A percentile compares a stretch with the other conserved stretches of the same genome.
Conservation (phyloP, 2,329 filamentous ascomycete genomes). For the Sarocladium oryzae region DNA sequence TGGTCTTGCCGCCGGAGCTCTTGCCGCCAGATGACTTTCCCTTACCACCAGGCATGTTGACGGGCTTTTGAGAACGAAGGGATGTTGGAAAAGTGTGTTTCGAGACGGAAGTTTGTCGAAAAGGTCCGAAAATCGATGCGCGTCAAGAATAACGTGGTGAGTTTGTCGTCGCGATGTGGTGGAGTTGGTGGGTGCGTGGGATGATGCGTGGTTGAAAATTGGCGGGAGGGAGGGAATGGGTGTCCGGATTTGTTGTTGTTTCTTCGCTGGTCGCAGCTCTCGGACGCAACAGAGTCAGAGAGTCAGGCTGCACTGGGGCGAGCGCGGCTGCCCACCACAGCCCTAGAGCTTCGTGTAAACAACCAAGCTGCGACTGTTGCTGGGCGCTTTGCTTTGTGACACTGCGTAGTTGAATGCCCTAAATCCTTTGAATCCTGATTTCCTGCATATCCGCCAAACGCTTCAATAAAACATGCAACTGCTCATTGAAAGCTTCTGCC, state of each 20-base stretch:
- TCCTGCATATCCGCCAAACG: too few relatives aligned
- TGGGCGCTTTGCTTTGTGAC: too few relatives aligned
- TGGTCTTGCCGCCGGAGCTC: slow-evolving; percentile 72
- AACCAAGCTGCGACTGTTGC: not conserved
- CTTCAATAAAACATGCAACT: too few relatives aligned
- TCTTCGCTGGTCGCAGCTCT: slow-evolving; percentile 6
- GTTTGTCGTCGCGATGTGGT: slow-evolving; percentile 3
- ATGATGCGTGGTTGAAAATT: slow-evolving; percentile 11
- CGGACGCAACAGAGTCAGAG: not conserved
- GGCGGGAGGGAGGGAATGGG: slow-evolving; percentile 8
- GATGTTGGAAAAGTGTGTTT: not conserved
- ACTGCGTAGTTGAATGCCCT: too few relatives aligned
- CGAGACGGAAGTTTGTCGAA: not conserved
- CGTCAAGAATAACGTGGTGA: not conserved
- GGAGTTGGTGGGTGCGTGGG: slow-evolving; percentile 2
- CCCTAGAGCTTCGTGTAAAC: not conserved
- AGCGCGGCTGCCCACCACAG: slow-evolving; percentile 6
- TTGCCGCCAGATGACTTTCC: slow-evolving; percentile 89
- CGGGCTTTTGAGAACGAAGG: not conserved
- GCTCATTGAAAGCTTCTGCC: too few relatives aligned
- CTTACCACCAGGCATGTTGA: slow-evolving; percentile 72
- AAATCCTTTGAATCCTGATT: too few relatives aligned
- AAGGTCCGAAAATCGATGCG: not conserved
- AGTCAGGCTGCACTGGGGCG: not conserved
- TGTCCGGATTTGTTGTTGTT: slow-evolving; percentile 10